phyloP scores from a whole-genome alignment of 768 basidiomycete genomes.

The Psilocybe azurescens region DNA sequence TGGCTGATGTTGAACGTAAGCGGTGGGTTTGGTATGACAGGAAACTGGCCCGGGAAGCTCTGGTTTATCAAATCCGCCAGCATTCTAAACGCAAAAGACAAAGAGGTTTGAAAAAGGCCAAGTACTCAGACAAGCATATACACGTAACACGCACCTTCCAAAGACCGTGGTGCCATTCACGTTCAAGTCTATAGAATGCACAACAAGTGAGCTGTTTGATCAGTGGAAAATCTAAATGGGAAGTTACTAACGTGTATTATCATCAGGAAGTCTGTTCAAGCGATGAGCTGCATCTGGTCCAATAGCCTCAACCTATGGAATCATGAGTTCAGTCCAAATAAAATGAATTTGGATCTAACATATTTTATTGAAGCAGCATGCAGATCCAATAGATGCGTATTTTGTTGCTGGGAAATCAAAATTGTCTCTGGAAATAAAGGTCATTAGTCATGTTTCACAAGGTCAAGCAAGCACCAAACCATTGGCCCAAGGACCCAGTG shows the following conservation, averaged over 20 bases:
- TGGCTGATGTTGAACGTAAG: constrained; percentile 43
- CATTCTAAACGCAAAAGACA: constrained; percentile 34
- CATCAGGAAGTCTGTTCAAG: constrained; percentile 42
- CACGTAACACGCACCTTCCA: constrained; percentile 33
- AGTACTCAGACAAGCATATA: neutral
- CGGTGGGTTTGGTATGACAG: constrained; percentile 38
- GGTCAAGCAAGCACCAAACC: constrained; percentile 20
- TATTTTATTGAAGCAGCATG: constrained; percentile 44
- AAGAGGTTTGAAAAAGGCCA: neutral
- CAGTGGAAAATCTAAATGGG: neutral
- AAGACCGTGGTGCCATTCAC: constrained; percentile 46
- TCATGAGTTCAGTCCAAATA: neutral
- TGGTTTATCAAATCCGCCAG: constrained; percentile 40
- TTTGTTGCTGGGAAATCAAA: constrained; percentile 38
- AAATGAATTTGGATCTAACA: constrained; percentile 15
- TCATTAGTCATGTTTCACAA: neutral
- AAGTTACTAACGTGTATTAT: constrained; percentile 38
- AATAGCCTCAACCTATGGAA: constrained; percentile 37
- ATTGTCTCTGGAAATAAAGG: constrained; percentile 33
- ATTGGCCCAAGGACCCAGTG: constrained; percentile 43
- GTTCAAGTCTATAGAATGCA: constrained; percentile 35
- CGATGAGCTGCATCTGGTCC: constrained; percentile 44
- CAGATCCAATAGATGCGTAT: constrained; percentile 43
- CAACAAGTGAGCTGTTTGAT: neutral
- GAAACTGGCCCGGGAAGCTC: constrained; percentile 40